Conservation (phyloP, 1,284 basidiomycete genomes). For the Tremellales sp. region DNA sequence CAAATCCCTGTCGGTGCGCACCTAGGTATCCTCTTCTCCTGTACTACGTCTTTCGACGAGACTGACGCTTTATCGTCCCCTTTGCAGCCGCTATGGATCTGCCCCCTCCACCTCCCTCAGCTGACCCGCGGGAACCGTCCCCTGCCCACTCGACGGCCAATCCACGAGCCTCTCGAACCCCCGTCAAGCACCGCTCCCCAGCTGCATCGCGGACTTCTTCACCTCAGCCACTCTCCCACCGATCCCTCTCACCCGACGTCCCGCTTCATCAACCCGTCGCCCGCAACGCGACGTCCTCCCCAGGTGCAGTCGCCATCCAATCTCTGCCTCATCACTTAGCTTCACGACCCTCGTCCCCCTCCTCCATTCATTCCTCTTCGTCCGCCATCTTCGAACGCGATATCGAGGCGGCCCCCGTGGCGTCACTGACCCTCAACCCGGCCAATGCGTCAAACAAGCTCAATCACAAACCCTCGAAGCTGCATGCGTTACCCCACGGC, state of each 20-base stretch:
- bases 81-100: constrained; percentile 37
- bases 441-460: constrained; percentile 15
- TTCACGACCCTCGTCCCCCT: constrained; percentile 38
- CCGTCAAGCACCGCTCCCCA: constrained; percentile 34
- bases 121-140: constrained; percentile 45
- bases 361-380: constrained; percentile 42
- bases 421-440: constrained; percentile 33
- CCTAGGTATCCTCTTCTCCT: too few relatives aligned
- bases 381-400: constrained; percentile 49
- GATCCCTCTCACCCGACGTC: constrained; percentile 3
- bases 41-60: not conserved
- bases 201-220: constrained; percentile 25
- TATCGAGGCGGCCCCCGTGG: constrained; percentile 40
- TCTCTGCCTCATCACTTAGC: constrained; percentile 17
- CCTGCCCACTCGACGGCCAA: constrained; percentile 15
- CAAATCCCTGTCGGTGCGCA: too few relatives aligned
- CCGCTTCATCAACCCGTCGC: constrained; percentile 1
- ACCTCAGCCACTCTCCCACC: constrained; percentile 17
- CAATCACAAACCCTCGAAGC: constrained; percentile 38
- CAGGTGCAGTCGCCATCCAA: constrained; percentile 5
- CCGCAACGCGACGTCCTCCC: constrained; percentile 1
- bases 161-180: constrained; percentile 33
- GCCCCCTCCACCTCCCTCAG: constrained; percentile 41
- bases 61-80: not conserved
- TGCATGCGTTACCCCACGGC: constrained; percentile 39